Conservation (phyloP, 2,329 filamentous ascomycete genomes). For the Cladophialophora chaetospira region DNA sequence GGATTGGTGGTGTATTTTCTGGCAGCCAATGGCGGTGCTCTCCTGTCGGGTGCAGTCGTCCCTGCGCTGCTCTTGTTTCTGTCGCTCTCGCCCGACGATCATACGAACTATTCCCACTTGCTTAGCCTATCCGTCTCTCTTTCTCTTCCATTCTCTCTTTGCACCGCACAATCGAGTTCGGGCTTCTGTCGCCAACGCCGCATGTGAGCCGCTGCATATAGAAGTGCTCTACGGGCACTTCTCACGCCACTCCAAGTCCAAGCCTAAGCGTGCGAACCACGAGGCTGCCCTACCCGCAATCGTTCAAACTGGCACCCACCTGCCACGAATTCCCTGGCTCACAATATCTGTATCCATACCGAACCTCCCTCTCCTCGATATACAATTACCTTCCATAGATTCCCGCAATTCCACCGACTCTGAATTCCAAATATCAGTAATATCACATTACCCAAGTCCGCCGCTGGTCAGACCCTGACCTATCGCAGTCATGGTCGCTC, state of each 20-base stretch:
- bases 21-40: no score
- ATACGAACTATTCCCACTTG: slow-evolving; percentile 4
- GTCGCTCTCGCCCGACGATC: slow-evolving; percentile 23
- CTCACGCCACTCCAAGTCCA: slow-evolving; percentile 4
- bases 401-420: neutral
- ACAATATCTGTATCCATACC: slow-evolving; percentile 5
- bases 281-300: slow-evolving; percentile 23
- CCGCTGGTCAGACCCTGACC: neutral
- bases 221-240: slow-evolving; percentile 28
- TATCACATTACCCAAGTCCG: slow-evolving; percentile 3
- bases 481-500: slow-evolving; percentile 47
- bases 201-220: slow-evolving; percentile 22
- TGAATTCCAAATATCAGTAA: neutral
- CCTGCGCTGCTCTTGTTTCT: slow-evolving; percentile 8
- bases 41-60: no score
- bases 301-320: slow-evolving; percentile 4
- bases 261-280: slow-evolving; percentile 18
- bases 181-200: slow-evolving; percentile 9
- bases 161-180: slow-evolving; percentile 27
- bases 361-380: neutral
- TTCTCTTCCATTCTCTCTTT: slow-evolving; percentile 27
- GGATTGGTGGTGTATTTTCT: no score
- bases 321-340: slow-evolving; percentile 26
- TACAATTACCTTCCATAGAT: slow-evolving; percentile 4
- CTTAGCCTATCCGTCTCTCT: slow-evolving; percentile 11